Evolutionary conservation across 2,329 filamentous ascomycete species (phyloP).

Genomic region (Beauveria pseudobassiana): DNA sequence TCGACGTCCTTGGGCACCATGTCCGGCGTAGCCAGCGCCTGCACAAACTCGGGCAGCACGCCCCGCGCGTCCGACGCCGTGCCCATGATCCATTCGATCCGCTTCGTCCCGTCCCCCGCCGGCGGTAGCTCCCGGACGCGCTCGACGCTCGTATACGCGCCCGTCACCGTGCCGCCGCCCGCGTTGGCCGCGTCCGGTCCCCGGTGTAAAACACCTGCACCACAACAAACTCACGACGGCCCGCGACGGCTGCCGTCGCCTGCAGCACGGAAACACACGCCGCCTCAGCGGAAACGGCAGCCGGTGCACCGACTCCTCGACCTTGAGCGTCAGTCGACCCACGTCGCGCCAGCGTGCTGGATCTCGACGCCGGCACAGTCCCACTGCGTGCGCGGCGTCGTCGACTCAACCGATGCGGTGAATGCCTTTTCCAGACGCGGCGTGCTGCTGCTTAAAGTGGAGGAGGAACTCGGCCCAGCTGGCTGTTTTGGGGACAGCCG

Average conservation of each 20-base stretch:
- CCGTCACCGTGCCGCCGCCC: conserved; percentile 41
- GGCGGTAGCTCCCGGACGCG: conserved; percentile 37
- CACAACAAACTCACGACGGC: conserved; percentile 43
- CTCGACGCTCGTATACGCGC: conserved; percentile 60
- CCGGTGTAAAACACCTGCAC: conserved; percentile 45
- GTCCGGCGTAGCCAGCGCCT: conserved; percentile 55
- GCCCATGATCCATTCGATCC: conserved; percentile 69
- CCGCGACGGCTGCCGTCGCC: conserved; percentile 40
- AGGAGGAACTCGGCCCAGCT: conserved; percentile 56
- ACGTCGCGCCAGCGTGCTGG: conserved; percentile 30
- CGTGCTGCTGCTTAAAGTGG: conserved; percentile 46
- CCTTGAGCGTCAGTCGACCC: conserved; percentile 40
- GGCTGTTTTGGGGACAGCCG: conserved; percentile 43
- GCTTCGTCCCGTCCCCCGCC: conserved; percentile 18
- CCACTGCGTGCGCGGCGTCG: conserved; percentile 35
- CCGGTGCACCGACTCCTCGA: conserved; percentile 60
- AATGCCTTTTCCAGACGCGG: conserved; percentile 34
- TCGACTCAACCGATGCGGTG: conserved; percentile 29
- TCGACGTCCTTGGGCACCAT: conserved; percentile 65
- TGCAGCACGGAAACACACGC: conserved; percentile 61
- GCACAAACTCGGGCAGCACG: conserved; percentile 55
- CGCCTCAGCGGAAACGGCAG: conserved; percentile 53
- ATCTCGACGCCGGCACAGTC: conserved; percentile 34
- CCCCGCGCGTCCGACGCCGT: conserved; percentile 67
- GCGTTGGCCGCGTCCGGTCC: conserved; percentile 32